Percentiles rank a stretch among this genome's conserved stretches.
Conservation (phyloP, 768 basidiomycete genomes). For the Russula griseocarnosa region DNA sequence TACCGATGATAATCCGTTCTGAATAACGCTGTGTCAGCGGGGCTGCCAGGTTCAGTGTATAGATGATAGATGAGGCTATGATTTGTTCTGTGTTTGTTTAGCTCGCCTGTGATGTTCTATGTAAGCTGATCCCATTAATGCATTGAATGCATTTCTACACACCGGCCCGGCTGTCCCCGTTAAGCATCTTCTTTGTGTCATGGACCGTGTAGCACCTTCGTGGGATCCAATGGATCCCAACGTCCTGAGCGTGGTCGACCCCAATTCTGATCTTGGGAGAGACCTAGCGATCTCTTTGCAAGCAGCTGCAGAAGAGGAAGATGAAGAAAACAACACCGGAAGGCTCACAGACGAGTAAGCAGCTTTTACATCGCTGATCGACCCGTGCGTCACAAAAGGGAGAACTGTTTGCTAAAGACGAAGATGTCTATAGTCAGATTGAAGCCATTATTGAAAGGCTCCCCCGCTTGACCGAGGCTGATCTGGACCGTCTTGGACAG, state of each 20-base stretch:
- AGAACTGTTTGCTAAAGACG: background rate
- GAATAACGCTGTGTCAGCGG: slow-evolving; percentile 25
- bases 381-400: too few relatives aligned
- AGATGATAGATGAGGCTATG: slow-evolving; percentile 21
- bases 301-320: background rate
- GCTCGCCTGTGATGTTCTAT: slow-evolving; percentile 13
- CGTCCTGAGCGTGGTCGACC: background rate
- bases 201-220: background rate
- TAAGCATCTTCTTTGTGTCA: background rate
- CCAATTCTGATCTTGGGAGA: slow-evolving; percentile 2
- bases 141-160: background rate
- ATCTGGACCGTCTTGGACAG: slow-evolving; percentile 46
- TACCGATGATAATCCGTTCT: slow-evolving; percentile 72
- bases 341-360: slow-evolving; percentile 8
- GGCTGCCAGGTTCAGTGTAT: background rate
- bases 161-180: background rate
- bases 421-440: slow-evolving; percentile 32
- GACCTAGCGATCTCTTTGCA: background rate
- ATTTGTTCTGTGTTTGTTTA: slow-evolving; percentile 21
- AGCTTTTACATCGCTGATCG: background rate
- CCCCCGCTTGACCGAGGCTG: slow-evolving; percentile 49
- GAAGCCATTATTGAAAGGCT: slow-evolving; percentile 44
- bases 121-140: slow-evolving; percentile 4
- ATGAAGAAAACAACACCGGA: background rate
- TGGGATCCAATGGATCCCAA: slow-evolving; percentile 8